phyloP scores from a whole-genome alignment of 192 early-diverging fungal genomes.

The Podila clonocystis region DNA sequence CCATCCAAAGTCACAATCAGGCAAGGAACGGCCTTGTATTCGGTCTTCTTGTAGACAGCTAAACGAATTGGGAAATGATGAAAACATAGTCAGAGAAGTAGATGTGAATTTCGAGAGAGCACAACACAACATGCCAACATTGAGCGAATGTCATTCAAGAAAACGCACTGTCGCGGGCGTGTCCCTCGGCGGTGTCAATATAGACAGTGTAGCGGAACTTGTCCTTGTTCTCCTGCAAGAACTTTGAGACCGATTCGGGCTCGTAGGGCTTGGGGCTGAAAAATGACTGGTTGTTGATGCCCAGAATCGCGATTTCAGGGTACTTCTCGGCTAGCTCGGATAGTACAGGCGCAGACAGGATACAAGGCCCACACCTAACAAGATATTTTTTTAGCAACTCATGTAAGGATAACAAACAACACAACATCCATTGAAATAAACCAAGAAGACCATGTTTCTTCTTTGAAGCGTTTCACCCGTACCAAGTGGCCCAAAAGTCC shows the following conservation, averaged over 20 bases:
- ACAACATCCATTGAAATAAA: no score
- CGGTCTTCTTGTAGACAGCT: constrained; percentile 27
- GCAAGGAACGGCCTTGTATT: constrained; percentile 34
- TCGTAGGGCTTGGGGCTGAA: constrained; percentile 5
- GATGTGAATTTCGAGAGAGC: background rate
- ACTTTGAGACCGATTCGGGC: constrained; percentile 7
- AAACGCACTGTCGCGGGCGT: constrained; percentile 27
- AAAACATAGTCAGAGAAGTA: background rate
- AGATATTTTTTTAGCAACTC: background rate
- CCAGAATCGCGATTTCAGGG: constrained; percentile 23
- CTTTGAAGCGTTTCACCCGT: background rate
- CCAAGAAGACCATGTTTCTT: background rate
- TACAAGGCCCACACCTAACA: constrained; percentile 36
- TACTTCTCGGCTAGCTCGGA: constrained; percentile 35
- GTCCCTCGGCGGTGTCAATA: constrained; percentile 20
- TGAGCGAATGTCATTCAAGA: background rate
- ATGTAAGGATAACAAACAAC: background rate
- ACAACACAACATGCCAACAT: background rate
- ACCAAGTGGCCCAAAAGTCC: constrained; percentile 51
- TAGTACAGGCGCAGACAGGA: constrained; percentile 20
- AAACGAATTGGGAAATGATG: background rate
- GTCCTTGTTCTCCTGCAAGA: constrained; percentile 25
- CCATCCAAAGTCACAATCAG: constrained; percentile 27
- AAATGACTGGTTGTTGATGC: constrained; percentile 33
- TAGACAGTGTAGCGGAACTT: constrained; percentile 26